Evolutionary conservation across 345 rosid genomes (phyloP).

Genomic region (Salix arbutifolia): DNA sequence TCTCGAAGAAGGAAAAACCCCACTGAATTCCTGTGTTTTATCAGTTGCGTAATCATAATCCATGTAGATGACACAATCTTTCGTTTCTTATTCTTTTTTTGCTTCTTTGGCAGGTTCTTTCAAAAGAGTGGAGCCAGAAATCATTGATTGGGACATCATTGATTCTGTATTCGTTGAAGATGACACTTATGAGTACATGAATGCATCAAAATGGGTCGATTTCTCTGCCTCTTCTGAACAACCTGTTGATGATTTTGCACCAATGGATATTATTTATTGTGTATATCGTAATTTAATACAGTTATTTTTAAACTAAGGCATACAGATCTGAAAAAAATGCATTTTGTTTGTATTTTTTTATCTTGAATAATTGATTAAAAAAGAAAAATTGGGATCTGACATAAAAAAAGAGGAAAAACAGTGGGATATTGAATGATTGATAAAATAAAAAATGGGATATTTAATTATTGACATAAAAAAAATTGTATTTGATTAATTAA

Average conservation of each 20-base stretch:
- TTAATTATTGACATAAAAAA: too few relatives aligned
- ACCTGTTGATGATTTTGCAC: constrained; percentile 5
- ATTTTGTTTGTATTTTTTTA: too few relatives aligned
- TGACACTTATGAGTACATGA: constrained; percentile 19
- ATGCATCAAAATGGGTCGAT: constrained; percentile 33
- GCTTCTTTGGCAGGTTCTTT: not conserved
- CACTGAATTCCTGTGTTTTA: not conserved
- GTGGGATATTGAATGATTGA: too few relatives aligned
- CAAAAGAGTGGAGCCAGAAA: constrained; percentile 13
- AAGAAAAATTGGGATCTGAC: too few relatives aligned
- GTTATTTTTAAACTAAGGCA: too few relatives aligned
- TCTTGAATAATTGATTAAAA: too few relatives aligned
- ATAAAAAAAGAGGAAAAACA: too few relatives aligned
- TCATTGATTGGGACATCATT: constrained; percentile 25
- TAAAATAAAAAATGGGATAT: too few relatives aligned
- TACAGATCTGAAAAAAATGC: too few relatives aligned
- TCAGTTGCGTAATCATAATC: not conserved
- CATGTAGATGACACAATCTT: not conserved
- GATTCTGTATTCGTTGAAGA: constrained; percentile 25
- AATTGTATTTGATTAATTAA: too few relatives aligned
- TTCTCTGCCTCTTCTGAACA: constrained; percentile 12
- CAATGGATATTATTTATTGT: too few relatives aligned
- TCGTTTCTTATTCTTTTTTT: not conserved
- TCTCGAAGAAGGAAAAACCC: not conserved
- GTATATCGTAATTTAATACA: too few relatives aligned